These are phyloP conservation scores for Fraxinus paxiana DNA, from an alignment of 305 asterid species.

Conservation along the genomic window DNA sequence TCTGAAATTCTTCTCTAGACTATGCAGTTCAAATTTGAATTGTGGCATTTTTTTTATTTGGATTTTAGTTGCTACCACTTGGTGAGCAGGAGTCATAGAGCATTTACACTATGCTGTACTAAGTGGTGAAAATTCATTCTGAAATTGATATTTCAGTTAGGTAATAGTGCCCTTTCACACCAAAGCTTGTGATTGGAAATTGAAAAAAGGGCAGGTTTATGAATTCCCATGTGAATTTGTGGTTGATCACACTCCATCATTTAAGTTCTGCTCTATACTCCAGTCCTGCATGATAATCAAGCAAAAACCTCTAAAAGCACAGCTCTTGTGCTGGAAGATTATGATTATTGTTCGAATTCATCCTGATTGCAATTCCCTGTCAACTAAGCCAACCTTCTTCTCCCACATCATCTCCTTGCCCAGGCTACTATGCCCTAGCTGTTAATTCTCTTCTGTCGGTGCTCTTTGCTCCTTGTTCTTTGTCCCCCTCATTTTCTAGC, in stretches of 20 bases:
- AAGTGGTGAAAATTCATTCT: not conserved
- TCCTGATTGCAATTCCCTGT: not conserved
- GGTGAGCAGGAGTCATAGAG: not conserved
- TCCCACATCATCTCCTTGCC: slow-evolving; percentile 1
- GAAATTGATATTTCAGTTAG: not conserved
- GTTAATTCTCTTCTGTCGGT: not conserved
- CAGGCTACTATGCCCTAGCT: slow-evolving; percentile 14
- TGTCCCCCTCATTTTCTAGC: not conserved
- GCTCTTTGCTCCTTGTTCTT: not conserved
- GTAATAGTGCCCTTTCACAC: not conserved
- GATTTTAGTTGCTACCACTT: slow-evolving; percentile 2
- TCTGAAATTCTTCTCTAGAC: slow-evolving; percentile 28
- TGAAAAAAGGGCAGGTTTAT: not conserved
- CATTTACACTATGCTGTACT: not conserved
- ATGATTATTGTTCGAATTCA: not conserved
- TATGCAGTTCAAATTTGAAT: slow-evolving; percentile 19
- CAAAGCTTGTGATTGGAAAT: not conserved
- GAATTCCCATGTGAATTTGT: not conserved
- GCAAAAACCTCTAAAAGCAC: not conserved
- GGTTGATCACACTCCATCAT: slow-evolving; percentile 3
- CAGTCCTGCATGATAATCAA: not conserved
- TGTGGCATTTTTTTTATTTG: not conserved
- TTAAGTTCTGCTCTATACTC: not conserved
- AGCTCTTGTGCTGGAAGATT: not conserved
- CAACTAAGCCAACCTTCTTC: not conserved